These are phyloP conservation scores for Phlebopus sp. DNA, from an alignment of 1,284 basidiomycete genomes.

Conservation along the genomic window DNA sequence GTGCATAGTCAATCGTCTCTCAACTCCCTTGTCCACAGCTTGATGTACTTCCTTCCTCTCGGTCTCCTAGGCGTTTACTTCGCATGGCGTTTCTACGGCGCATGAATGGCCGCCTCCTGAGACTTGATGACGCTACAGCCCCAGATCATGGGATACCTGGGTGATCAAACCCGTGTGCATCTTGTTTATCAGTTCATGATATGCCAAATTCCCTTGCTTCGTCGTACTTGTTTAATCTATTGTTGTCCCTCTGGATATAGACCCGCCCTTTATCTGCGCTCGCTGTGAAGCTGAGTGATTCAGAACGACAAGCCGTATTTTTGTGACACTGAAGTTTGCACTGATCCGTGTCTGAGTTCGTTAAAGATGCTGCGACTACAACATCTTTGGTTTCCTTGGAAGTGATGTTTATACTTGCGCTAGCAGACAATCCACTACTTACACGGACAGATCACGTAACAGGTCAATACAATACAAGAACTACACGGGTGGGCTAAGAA, in stretches of 20 bases:
- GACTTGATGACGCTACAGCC: background rate
- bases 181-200: conserved; percentile 11
- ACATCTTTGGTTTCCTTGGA: too few species aligned
- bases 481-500: too few species aligned
- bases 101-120: conserved; percentile 27
- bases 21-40: conserved; percentile 35
- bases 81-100: conserved; percentile 73
- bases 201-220: conserved; percentile 10
- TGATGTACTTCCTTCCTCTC: conserved; percentile 81
- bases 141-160: conserved; percentile 1
- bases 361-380: too few species aligned
- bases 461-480: too few species aligned
- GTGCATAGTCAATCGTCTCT: background rate
- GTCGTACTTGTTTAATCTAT: conserved; percentile 16
- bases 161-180: background rate
- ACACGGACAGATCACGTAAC: too few species aligned
- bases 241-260: conserved; percentile 14
- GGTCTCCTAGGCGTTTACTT: conserved; percentile 76
- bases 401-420: too few species aligned
- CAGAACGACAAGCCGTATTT: too few species aligned
- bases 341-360: too few species aligned
- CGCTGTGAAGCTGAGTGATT: background rate
- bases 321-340: too few species aligned
- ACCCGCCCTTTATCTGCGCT: conserved; percentile 4
- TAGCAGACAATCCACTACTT: too few species aligned